A percentile compares a stretch with the other conserved stretches of the same genome.
Evolutionary conservation across 176 grass and related monocot species (phyloP).

Genomic region (Stipa capillata): DNA sequence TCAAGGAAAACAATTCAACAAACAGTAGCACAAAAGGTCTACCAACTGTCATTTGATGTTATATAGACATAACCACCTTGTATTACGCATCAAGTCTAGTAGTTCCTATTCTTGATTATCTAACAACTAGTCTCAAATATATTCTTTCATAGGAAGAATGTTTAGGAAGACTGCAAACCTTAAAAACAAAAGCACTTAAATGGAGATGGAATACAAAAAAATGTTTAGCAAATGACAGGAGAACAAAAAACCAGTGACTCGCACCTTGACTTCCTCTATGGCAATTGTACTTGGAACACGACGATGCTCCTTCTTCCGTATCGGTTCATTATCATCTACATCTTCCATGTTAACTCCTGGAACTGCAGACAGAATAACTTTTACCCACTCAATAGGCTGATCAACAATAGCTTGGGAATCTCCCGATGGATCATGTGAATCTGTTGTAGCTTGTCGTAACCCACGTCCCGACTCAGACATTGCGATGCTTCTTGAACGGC

Average conservation of each 20-base stretch:
- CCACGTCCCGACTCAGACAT: conserved; percentile 35
- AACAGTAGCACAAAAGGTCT: not conserved
- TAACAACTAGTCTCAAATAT: not conserved
- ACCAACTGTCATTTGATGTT: not conserved
- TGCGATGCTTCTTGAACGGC: conserved; percentile 46
- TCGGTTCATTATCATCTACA: conserved; percentile 69
- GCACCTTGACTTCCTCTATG: conserved; percentile 99
- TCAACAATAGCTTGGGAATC: conserved; percentile 23
- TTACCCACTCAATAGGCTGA: conserved; percentile 74
- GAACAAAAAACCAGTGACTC: not conserved
- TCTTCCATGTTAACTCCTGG: conserved; percentile 96
- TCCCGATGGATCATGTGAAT: conserved; percentile 20
- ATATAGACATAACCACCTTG: not conserved
- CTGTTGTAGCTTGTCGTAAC: conserved; percentile 10
- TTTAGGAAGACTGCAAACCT: not conserved
- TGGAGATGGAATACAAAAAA: not conserved
- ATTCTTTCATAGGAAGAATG: not conserved
- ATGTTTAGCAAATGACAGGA: not conserved
- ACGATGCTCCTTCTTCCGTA: conserved; percentile 75
- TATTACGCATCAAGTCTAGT: not conserved
- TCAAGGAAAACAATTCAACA: conserved; percentile 25
- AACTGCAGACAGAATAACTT: conserved; percentile 69
- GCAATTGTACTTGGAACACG: conserved; percentile 96
- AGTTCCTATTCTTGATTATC: not conserved
- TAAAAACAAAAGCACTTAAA: not conserved